These are phyloP conservation scores for Linderniella brevidens DNA, from an alignment of 257 asterid genomes.

Conservation along the genomic window DNA sequence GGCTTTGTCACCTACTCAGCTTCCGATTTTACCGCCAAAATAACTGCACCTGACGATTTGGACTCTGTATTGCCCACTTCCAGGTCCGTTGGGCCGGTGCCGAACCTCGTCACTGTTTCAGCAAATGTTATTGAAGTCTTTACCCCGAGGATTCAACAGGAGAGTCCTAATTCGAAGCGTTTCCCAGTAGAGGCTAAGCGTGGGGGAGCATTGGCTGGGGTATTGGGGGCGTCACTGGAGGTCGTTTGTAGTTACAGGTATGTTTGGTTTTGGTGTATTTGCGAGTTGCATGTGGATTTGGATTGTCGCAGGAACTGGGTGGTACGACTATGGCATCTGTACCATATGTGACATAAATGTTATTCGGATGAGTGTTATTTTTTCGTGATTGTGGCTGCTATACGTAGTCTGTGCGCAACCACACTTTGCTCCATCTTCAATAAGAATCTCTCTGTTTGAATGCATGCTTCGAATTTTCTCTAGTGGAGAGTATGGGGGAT, in stretches of 20 bases:
- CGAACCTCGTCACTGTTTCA: constrained; percentile 61
- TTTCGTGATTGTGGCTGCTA: too few species aligned
- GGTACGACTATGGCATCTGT: too few species aligned
- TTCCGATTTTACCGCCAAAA: constrained; percentile 35
- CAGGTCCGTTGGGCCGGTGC: constrained; percentile 54
- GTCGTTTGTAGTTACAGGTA: constrained; percentile 84
- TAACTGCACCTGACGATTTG: constrained; percentile 44
- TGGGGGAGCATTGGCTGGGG: constrained; percentile 71
- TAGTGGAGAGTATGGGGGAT: too few species aligned
- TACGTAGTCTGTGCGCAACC: too few species aligned
- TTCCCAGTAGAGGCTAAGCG: constrained; percentile 44
- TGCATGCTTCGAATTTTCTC: too few species aligned
- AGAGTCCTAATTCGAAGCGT: constrained; percentile 23
- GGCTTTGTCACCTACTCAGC: constrained; percentile 74
- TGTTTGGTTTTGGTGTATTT: background rate
- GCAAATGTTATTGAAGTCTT: constrained; percentile 75
- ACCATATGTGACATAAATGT: too few species aligned
- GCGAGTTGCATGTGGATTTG: background rate
- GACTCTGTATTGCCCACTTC: constrained; percentile 62
- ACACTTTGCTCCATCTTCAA: too few species aligned
- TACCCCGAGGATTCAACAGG: constrained; percentile 55
- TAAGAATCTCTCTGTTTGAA: too few species aligned
- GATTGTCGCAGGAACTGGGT: too few species aligned
- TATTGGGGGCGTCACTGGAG: constrained; percentile 72
- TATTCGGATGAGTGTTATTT: too few species aligned